phyloP scores from a whole-genome alignment of 169 alveolate species.

The Neospora caninum region DNA sequence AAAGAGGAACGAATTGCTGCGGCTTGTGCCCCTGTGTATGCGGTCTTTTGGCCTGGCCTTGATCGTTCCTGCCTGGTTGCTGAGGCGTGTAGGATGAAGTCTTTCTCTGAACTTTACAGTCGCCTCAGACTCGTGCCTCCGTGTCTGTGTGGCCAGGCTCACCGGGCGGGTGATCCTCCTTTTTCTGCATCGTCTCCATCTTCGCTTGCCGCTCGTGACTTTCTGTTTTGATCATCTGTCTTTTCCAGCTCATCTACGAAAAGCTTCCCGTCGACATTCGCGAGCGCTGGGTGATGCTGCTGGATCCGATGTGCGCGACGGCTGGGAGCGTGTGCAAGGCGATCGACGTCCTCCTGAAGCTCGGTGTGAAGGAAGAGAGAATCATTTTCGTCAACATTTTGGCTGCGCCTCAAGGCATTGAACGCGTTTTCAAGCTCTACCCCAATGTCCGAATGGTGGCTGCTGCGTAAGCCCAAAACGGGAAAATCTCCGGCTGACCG shows the following conservation, averaged over 20 bases:
- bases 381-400: slow-evolving; percentile 83
- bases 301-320: slow-evolving; percentile 91
- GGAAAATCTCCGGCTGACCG: neutral
- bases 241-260: slow-evolving; percentile 51
- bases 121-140: neutral
- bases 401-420: slow-evolving; percentile 82
- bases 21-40: no score
- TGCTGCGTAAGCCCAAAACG: slow-evolving; percentile 55
- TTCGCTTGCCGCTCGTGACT: neutral
- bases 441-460: slow-evolving; percentile 78
- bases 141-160: neutral
- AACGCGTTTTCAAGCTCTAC: slow-evolving; percentile 59
- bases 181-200: neutral
- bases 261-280: slow-evolving; percentile 80
- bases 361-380: slow-evolving; percentile 79
- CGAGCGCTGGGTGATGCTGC: slow-evolving; percentile 77
- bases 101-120: neutral
- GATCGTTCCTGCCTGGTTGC: no score
- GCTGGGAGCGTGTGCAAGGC: slow-evolving; percentile 84
- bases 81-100: neutral
- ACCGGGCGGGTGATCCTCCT: no score
- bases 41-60: no score
- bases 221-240: neutral
- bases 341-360: slow-evolving; percentile 72
- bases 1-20: no score